phyloP scores from a whole-genome alignment of 306 rosid species.

The Quercus ilex region DNA sequence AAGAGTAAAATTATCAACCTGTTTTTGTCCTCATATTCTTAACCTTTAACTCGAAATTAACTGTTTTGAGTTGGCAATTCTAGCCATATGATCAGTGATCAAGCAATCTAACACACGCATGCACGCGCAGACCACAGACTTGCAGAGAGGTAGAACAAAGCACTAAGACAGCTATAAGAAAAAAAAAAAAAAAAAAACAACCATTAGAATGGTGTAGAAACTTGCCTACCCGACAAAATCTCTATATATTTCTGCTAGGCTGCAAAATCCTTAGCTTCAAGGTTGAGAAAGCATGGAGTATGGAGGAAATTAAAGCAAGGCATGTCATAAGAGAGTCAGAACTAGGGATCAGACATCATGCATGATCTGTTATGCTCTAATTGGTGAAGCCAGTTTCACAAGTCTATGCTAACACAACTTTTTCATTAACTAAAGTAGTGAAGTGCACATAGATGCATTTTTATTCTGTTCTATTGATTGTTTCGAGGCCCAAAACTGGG shows the following conservation, averaged over 20 bases:
- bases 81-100: background rate
- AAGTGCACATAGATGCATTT: constrained; percentile 4
- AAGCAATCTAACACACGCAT: background rate
- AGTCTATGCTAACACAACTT: background rate
- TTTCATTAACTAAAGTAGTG: constrained; percentile 8
- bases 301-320: constrained; percentile 13
- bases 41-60: background rate
- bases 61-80: constrained; percentile 16
- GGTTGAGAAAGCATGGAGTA: constrained; percentile 11
- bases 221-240: background rate
- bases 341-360: constrained; percentile 3
- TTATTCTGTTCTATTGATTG: constrained; percentile 5
- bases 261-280: constrained; percentile 20
- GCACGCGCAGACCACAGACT: background rate
- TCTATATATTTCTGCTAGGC: constrained; percentile 1
- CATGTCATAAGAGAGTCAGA: constrained; percentile 8
- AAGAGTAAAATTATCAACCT: background rate
- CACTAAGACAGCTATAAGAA: background rate
- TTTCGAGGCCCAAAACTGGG: constrained; percentile 17
- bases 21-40: constrained; percentile 3
- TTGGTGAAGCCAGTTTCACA: constrained; percentile 23
- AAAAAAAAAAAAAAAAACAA: too few species aligned
- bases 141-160: background rate
- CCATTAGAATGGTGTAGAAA: background rate
- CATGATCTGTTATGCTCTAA: constrained; percentile 28